Base-by-base conservation (phyloP, 2,329 filamentous ascomycete genomes). In the Penicillium sp. region DNA sequence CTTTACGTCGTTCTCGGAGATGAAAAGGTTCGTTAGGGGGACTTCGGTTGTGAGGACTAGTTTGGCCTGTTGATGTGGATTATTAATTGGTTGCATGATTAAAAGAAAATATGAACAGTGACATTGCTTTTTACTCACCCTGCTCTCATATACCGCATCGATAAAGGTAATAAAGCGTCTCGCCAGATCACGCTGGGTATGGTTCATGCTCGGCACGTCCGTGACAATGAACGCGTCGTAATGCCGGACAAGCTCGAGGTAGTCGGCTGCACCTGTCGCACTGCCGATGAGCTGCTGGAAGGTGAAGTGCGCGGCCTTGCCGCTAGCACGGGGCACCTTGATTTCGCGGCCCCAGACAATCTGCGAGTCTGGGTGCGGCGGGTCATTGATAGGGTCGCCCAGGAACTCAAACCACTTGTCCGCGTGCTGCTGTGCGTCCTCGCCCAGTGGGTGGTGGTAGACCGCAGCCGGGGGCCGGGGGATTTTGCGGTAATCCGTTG, bases 401-500 rank as follows among this genome's bases (percentile, higher is more conserved):
- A 98, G 79, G 72, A 94, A 97, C 49, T 82, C 81, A 73, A 97
- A 96, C 93, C 93, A 98, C 68, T 91, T 91, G 59, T 95, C 82
- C 15, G 89, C 88, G 65, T 98, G 93, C 1, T 81, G 81, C 10
- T 78, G 69, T 3, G 93, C 90, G 45, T 85, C 83, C 8, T 77
- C 76, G 67, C 91, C 89, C 2, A 97, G 81, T 0, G 88, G 87
- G 51, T 88, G 84, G 73, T 97, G 88, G 70, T 97, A 98, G 17
- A 98, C 93, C 33, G 88, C 91, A 0, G 88, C 94, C 0, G 90
- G 85, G 2, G 93, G 93, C 0, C 93, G 82, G 1, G 91, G 88
- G 49, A 98, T 94, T 70, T 96, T 97, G 63, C 93, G 88, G 74
- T 98, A 98, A 71, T 98, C 93, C 33, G 90, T 98, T 4, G 85